Base-by-base conservation (phyloP, 169 alveolate genomes). In the Plasmodium yoelii region DNA sequence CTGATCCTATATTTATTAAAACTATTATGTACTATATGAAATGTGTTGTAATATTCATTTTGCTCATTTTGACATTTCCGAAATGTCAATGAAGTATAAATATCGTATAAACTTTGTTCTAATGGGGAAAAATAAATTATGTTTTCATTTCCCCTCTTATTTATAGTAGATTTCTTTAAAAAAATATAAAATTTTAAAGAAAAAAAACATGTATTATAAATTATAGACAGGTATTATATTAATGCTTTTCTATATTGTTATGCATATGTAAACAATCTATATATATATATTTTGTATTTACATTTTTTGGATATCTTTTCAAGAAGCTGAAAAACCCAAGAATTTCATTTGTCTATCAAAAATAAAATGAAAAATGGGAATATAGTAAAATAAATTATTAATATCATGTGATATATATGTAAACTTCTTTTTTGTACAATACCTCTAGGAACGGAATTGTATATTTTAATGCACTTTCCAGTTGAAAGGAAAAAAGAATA, bases 371-470 rank as follows among this genome's bases (percentile, higher is more conserved):
- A 24, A 13, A 63, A 49, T 22, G 22, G 44, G 13, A 28, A 22
- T 34, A 18, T 9, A 64, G 34, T 44, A 57, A n/a, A 59, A 46
- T 53, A 68, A 68, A 18, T 18, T 42, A 72, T 24, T 39, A 6
- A 53, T 22, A 53, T 39, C 26, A 24, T 19, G 6, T 8, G 10
- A 61, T 19, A 61, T 2, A 61, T 61, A 24, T 61, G 26, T 19
- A 60, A 12, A 12, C 18, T 5, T 39, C 7, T 73, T 39, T 56
- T 19, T 19, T 12, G 39, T 12, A 10, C 24, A 80, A 53, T 80
- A 80, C 90, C 49, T 67, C 82, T n/a, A 80, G 72, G 46, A 80
- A 80, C 8, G 90, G 90, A 2, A 80, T 80, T 4, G 82, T 56
- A 47, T 55, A 80, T 67, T 80, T 67, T 39, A 67, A 51, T 19